Percentiles rank a stretch among this genome's conserved stretches.
phyloP scores from a whole-genome alignment of 331 rosid genomes.

The Quercus lobata region DNA sequence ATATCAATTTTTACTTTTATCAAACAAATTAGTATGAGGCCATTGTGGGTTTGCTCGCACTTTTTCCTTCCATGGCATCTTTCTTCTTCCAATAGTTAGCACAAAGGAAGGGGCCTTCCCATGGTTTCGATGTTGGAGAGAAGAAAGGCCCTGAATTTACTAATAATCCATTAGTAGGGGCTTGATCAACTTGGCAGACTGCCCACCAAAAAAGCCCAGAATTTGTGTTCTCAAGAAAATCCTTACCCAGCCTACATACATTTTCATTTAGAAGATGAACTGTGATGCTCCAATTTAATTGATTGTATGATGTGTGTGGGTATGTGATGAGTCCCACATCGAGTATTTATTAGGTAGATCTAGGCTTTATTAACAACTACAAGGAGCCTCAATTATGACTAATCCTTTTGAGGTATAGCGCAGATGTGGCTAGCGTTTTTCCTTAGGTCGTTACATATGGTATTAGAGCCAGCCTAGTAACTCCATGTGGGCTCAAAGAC shows the following conservation, averaged over 20 bases:
- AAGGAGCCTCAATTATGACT: too few relatives aligned
- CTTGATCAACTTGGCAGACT: constrained; percentile 90
- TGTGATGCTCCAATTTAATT: not conserved
- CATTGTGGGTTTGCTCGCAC: constrained; percentile 56
- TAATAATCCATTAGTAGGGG: constrained; percentile 63
- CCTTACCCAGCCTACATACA: constrained; percentile 77
- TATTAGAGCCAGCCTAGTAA: too few relatives aligned
- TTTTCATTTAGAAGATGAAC: constrained; percentile 10
- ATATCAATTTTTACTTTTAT: constrained; percentile 45
- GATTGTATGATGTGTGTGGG: too few relatives aligned
- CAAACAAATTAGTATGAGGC: constrained; percentile 50
- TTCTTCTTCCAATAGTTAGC: constrained; percentile 74
- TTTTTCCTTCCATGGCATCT: constrained; percentile 98
- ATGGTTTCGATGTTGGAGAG: constrained; percentile 73
- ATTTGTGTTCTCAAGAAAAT: constrained; percentile 51
- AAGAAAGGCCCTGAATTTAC: constrained; percentile 79
- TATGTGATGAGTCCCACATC: too few relatives aligned
- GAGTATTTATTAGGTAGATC: too few relatives aligned
- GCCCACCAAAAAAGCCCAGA: constrained; percentile 83
- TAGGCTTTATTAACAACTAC: too few relatives aligned
- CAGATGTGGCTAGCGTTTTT: too few relatives aligned
- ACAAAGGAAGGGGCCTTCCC: constrained; percentile 98
- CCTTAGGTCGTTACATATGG: too few relatives aligned
- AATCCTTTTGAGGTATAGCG: too few relatives aligned
- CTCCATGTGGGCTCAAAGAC: too few relatives aligned